Percentiles rank a stretch among this genome's conserved stretches.
Evolutionary conservation across 2,329 filamentous ascomycete species (phyloP).

Genomic region (Trichoderma citrinoviride): DNA sequence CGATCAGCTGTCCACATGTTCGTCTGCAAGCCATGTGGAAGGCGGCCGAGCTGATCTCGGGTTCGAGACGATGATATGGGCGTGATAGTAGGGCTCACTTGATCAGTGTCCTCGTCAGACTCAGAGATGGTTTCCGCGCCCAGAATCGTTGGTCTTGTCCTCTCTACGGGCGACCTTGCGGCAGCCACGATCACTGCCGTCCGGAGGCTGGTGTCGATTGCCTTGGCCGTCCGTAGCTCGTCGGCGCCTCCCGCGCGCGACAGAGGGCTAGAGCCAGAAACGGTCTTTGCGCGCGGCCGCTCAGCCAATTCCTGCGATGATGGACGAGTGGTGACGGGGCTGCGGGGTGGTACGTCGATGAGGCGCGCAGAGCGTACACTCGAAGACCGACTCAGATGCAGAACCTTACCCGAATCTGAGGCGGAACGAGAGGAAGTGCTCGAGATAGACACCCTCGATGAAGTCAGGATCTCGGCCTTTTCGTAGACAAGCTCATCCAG

Average conservation of each 20-base stretch:
- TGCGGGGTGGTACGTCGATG: slow-evolving; percentile 55
- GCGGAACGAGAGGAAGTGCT: slow-evolving; percentile 50
- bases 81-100: not conserved
- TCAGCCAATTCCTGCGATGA: slow-evolving; percentile 48
- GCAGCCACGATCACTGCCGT: slow-evolving; percentile 28
- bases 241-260: slow-evolving; percentile 38
- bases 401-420: slow-evolving; percentile 46
- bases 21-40: slow-evolving; percentile 19
- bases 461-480: slow-evolving; percentile 57
- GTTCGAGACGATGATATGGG: not conserved
- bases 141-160: slow-evolving; percentile 31
- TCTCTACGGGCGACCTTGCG: slow-evolving; percentile 36
- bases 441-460: slow-evolving; percentile 54
- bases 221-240: slow-evolving; percentile 38
- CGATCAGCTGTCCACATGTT: slow-evolving; percentile 25
- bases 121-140: slow-evolving; percentile 43
- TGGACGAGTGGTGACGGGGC: slow-evolving; percentile 48
- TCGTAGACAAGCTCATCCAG: slow-evolving; percentile 53
- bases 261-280: slow-evolving; percentile 42
- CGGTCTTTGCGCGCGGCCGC: slow-evolving; percentile 41
- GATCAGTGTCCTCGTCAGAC: slow-evolving; percentile 38
- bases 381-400: slow-evolving; percentile 40
- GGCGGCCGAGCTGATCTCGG: slow-evolving; percentile 10
- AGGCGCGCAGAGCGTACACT: slow-evolving; percentile 58
- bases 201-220: slow-evolving; percentile 27